These are phyloP conservation scores for Arachis hypogaea DNA, from an alignment of 306 rosid species.

Conservation along the genomic window DNA sequence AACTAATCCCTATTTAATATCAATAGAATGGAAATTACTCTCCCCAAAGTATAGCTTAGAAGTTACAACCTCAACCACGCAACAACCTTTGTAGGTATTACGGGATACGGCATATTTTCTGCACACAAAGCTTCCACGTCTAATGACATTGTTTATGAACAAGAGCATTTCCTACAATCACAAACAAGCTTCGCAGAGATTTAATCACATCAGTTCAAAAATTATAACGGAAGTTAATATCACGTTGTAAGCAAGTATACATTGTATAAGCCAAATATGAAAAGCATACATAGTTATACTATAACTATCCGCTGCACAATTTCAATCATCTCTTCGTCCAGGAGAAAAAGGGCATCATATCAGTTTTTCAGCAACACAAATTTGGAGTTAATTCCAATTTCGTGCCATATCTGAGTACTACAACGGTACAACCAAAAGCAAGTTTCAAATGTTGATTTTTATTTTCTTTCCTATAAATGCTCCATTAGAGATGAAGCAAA, in stretches of 20 bases:
- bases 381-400: neutral
- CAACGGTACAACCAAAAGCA: neutral
- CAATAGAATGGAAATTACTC: too few species aligned
- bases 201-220: neutral
- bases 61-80: too few species aligned
- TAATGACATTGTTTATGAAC: neutral
- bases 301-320: neutral
- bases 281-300: too few species aligned
- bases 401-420: neutral
- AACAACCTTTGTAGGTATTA: too few species aligned
- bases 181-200: too few species aligned
- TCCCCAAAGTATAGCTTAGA: too few species aligned
- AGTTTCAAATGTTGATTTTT: constrained; percentile 28
- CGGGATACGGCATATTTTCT: too few species aligned
- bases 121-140: neutral
- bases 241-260: neutral
- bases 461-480: constrained; percentile 41
- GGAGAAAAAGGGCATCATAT: constrained; percentile 1
- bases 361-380: neutral
- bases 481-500: constrained; percentile 49
- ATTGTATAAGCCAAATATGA: neutral
- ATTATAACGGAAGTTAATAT: neutral
- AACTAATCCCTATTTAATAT: too few species aligned
- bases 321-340: neutral
- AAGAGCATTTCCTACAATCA: neutral